A percentile compares a stretch with the other conserved stretches of the same genome.
Conservation (phyloP, 2,329 filamentous ascomycete genomes). For the Polychaeton citri region DNA sequence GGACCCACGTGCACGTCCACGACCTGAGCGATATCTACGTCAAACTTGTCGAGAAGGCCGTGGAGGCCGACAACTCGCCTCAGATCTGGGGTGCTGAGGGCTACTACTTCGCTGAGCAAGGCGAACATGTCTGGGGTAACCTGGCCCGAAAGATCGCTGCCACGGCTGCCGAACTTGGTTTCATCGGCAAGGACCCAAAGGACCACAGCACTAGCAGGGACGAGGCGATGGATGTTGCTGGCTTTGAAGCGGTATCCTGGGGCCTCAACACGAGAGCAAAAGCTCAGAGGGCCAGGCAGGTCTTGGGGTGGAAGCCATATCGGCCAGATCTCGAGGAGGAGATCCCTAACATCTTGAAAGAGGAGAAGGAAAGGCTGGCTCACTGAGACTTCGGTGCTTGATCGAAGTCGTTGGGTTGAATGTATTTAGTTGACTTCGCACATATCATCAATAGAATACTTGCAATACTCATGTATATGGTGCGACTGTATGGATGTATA, state of each 20-base stretch:
- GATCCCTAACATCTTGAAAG: constrained; percentile 17
- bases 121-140: constrained; percentile 44
- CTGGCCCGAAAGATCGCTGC: constrained; percentile 11
- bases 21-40: constrained; percentile 46
- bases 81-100: constrained; percentile 46
- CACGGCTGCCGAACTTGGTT: constrained; percentile 25
- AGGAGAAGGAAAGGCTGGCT: constrained; percentile 16
- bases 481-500: too few relatives aligned
- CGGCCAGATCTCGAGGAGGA: constrained; percentile 14
- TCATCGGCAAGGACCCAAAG: constrained; percentile 36
- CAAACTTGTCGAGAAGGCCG: constrained; percentile 41
- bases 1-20: constrained; percentile 44
- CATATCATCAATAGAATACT: too few relatives aligned
- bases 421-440: too few relatives aligned
- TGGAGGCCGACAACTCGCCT: constrained; percentile 21
- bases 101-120: constrained; percentile 56
- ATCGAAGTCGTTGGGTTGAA: too few relatives aligned
- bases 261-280: constrained; percentile 47
- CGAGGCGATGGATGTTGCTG: constrained; percentile 34
- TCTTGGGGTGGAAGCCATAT: constrained; percentile 48
- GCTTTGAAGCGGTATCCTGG: constrained; percentile 41
- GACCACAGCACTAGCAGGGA: constrained; percentile 39
- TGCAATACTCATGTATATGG: too few relatives aligned
- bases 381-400: too few relatives aligned
- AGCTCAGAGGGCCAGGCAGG: constrained; percentile 42